Evolutionary conservation across 495 filamentous ascomycete species (phyloP).

Genomic region (Tuber microsphaerosporum): DNA sequence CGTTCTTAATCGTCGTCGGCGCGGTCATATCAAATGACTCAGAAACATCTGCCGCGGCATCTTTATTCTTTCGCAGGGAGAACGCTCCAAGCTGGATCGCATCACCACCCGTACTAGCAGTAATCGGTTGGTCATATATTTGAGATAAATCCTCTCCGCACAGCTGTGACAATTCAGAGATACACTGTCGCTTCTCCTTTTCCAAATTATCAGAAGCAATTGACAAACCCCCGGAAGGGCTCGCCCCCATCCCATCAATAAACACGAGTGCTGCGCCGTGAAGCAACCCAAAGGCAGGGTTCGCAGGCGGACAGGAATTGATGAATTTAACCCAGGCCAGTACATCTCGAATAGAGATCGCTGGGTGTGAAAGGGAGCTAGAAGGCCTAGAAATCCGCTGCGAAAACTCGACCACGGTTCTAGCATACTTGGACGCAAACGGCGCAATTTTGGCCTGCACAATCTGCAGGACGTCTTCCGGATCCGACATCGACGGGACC

Average conservation of each 20-base stretch:
- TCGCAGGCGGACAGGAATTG: slow-evolving; percentile 53
- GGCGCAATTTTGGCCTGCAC: slow-evolving; percentile 62
- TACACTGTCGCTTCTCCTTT: slow-evolving; percentile 60
- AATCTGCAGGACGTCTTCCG: slow-evolving; percentile 80
- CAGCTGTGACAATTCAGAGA: slow-evolving; percentile 63
- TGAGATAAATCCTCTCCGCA: slow-evolving; percentile 55
- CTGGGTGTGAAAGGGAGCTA: slow-evolving; percentile 48
- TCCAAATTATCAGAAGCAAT: slow-evolving; percentile 49
- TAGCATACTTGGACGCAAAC: slow-evolving; percentile 49
- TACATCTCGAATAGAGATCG: slow-evolving; percentile 81
- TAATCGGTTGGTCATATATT: slow-evolving; percentile 51
- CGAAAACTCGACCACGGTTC: slow-evolving; percentile 72
- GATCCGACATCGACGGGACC: slow-evolving; percentile 77
- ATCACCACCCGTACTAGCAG: slow-evolving; percentile 47
- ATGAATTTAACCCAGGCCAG: slow-evolving; percentile 91
- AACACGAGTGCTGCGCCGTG: slow-evolving; percentile 95
- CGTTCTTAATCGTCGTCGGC: slow-evolving; percentile 81
- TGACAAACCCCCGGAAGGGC: slow-evolving; percentile 73
- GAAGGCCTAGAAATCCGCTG: slow-evolving; percentile 83
- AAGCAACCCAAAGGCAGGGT: slow-evolving; percentile 55
- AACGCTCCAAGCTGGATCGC: slow-evolving; percentile 66
- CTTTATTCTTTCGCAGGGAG: slow-evolving; percentile 50
- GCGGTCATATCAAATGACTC: slow-evolving; percentile 66
- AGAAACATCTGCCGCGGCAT: slow-evolving; percentile 50
- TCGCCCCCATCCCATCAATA: slow-evolving; percentile 88